Conservation (phyloP, 352 stramenopile species). For the Stephanocyclus meneghinianus region DNA sequence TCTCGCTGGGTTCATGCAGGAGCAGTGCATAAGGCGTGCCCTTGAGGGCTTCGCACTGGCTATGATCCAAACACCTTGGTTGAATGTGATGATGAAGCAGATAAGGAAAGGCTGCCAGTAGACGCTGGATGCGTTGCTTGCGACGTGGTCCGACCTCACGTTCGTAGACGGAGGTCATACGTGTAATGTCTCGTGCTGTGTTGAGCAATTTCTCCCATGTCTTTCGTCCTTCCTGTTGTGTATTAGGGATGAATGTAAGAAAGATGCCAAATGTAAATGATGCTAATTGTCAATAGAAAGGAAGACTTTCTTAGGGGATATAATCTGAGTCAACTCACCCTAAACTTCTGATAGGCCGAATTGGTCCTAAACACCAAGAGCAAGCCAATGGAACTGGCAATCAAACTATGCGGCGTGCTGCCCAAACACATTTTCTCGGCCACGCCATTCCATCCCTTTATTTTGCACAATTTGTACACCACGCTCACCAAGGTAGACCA, state of each 20-base stretch:
- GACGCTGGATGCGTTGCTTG: constrained; percentile 47
- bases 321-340: constrained; percentile 43
- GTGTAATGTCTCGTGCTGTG: constrained; percentile 57
- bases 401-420: constrained; percentile 60
- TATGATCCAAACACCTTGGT: constrained; percentile 48
- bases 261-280: not conserved
- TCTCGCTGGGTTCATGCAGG: constrained; percentile 19
- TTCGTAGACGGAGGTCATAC: constrained; percentile 65
- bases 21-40: constrained; percentile 21
- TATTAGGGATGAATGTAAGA: too few species aligned
- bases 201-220: constrained; percentile 82
- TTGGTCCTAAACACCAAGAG: constrained; percentile 81
- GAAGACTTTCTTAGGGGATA: not conserved
- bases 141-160: constrained; percentile 50
- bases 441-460: constrained; percentile 23
- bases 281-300: not conserved
- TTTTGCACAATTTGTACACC: constrained; percentile 41
- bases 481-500: constrained; percentile 63
- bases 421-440: constrained; percentile 57
- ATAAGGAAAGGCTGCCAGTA: constrained; percentile 73
- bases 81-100: constrained; percentile 70
- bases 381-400: constrained; percentile 68
- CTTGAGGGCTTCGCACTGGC: constrained; percentile 20
- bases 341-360: constrained; percentile 74
- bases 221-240: constrained; percentile 80